A percentile compares a stretch with the other conserved stretches of the same genome.
These are phyloP conservation scores for Boletus patriciae DNA, from an alignment of 768 basidiomycete genomes.

Conservation along the genomic window DNA sequence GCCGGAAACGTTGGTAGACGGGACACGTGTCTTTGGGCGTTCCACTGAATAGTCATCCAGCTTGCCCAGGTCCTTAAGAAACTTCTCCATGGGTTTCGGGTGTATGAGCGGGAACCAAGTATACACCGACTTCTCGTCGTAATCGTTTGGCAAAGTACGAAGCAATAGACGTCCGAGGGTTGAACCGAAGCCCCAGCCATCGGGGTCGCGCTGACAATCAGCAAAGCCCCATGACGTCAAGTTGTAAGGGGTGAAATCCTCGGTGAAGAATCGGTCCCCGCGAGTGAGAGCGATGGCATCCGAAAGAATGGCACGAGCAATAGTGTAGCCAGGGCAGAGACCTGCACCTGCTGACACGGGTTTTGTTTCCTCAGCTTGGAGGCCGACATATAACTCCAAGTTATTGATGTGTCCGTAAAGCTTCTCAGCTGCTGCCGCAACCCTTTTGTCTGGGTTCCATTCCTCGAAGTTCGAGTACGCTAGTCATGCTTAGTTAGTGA, in stretches of 20 bases:
- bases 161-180: conserved; percentile 72
- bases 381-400: conserved; percentile 78
- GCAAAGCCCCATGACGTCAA: conserved; percentile 83
- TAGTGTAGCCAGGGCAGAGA: conserved; percentile 83
- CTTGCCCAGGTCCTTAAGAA: conserved; percentile 57
- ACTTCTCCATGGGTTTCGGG: conserved; percentile 61
- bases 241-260: conserved; percentile 80
- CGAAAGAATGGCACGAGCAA: conserved; percentile 80
- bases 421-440: conserved; percentile 71
- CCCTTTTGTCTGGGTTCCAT: conserved; percentile 74
- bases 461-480: conserved; percentile 71
- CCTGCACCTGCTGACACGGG: conserved; percentile 76
- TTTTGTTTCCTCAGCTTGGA: conserved; percentile 78
- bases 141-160: conserved; percentile 71
- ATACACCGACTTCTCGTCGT: conserved; percentile 66
- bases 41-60: conserved; percentile 54
- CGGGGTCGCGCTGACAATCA: conserved; percentile 74
- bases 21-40: conserved; percentile 41
- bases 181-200: conserved; percentile 67
- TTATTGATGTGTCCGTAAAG: conserved; percentile 75
- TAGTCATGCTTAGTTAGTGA: conserved; percentile 26
- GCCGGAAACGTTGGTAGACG: conserved; percentile 38
- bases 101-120: conserved; percentile 91
- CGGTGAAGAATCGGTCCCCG: conserved; percentile 79
- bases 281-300: conserved; percentile 87